Conservation (phyloP, 441 rosid species). For the Populus trichocarpa region DNA sequence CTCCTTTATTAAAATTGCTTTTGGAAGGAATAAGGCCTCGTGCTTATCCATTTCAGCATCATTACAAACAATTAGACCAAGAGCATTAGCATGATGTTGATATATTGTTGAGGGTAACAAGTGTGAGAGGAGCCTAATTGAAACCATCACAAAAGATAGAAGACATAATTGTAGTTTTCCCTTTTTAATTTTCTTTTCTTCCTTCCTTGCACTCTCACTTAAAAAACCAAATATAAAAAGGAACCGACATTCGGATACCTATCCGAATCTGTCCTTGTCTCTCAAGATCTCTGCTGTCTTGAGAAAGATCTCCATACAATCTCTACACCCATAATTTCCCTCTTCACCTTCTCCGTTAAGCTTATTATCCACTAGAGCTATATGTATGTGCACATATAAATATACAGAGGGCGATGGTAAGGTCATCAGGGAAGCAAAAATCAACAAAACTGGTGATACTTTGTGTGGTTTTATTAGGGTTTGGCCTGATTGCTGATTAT, state of each 20-base stretch:
- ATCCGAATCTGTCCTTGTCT: background rate
- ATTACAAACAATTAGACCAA: no score
- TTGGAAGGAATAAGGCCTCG: no score
- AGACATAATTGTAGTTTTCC: background rate
- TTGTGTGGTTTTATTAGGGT: conserved; percentile 47
- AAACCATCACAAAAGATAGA: background rate
- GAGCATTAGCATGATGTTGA: background rate
- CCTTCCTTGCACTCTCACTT: background rate
- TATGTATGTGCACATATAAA: background rate
- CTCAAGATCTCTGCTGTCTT: background rate
- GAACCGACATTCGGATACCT: background rate
- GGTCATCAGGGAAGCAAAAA: conserved; percentile 49
- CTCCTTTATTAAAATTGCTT: no score
- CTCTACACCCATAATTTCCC: background rate
- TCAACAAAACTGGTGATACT: conserved; percentile 41
- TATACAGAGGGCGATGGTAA: conserved; percentile 37
- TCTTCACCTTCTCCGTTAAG: background rate
- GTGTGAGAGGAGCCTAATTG: background rate
- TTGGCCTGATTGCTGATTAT: conserved; percentile 62
- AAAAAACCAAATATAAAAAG: background rate
- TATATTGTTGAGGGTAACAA: background rate
- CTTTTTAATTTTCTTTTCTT: background rate
- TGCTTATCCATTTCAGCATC: no score
- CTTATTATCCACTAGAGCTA: background rate
- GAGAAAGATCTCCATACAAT: background rate